Conservation (phyloP, 257 asterid genomes). For the Solanum appendiculatum region DNA sequence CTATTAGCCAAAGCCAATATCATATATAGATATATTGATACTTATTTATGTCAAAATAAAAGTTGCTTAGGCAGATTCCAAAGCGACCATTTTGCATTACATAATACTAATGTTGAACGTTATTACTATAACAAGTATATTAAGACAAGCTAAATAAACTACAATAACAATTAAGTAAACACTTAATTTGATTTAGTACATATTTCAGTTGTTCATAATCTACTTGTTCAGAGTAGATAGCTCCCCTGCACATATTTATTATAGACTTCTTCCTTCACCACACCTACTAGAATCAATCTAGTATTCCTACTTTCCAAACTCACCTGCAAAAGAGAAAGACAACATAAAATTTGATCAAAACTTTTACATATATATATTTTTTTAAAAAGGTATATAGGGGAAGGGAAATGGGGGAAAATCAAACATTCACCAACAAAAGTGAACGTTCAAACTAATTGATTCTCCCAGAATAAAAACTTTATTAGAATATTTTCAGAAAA, state of each 20-base stretch:
- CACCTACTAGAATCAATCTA: background rate
- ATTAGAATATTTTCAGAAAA: no score
- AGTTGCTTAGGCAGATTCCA: no score
- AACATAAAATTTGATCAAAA: no score
- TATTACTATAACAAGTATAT: background rate
- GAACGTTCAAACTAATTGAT: no score
- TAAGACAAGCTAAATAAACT: background rate
- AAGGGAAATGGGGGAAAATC: no score
- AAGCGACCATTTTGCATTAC: background rate
- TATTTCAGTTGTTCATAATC: background rate
- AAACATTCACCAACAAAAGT: no score
- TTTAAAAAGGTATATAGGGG: no score
- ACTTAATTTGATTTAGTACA: background rate
- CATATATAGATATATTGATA: no score
- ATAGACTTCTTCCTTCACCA: background rate
- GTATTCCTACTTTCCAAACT: background rate
- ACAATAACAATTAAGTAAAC: background rate
- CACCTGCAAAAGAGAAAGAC: background rate
- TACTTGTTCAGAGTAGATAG: background rate
- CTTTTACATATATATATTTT: no score
- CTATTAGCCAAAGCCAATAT: background rate
- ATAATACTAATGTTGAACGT: background rate
- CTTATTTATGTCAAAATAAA: no score
- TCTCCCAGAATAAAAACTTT: no score
- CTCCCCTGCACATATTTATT: background rate